These are phyloP conservation scores for Polygonum aviculare DNA, from an alignment of 148 eudicot genomes.

Conservation along the genomic window DNA sequence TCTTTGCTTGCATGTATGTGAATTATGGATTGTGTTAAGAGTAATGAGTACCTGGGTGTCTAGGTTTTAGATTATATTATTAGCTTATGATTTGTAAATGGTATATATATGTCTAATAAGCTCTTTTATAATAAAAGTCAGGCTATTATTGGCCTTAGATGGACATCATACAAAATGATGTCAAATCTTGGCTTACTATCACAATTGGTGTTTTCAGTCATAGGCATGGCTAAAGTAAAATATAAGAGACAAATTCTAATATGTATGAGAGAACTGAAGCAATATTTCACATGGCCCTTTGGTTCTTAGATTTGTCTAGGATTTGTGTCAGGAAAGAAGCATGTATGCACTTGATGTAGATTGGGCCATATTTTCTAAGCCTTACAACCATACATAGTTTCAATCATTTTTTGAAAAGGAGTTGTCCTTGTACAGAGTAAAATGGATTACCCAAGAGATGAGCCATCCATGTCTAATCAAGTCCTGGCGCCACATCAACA, in stretches of 20 bases:
- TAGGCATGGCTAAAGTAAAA: background rate
- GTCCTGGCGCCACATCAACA: conserved; percentile 15
- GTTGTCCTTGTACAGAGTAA: conserved; percentile 20
- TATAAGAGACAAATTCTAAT: background rate
- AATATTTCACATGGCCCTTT: background rate
- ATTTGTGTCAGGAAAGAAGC: background rate
- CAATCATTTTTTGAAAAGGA: background rate
- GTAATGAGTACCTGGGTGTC: background rate
- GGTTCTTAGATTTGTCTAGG: background rate
- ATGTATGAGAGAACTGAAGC: background rate
- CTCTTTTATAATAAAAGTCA: background rate
- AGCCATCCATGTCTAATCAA: conserved; percentile 28
- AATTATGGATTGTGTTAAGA: background rate
- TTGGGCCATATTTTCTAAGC: background rate
- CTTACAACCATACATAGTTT: background rate
- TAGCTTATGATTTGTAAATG: background rate
- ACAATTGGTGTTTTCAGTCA: background rate
- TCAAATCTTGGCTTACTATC: background rate
- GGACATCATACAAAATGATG: background rate
- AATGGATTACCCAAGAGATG: conserved; percentile 27
- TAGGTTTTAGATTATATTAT: background rate
- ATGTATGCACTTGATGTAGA: background rate
- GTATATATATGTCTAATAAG: background rate
- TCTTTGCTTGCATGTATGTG: background rate
- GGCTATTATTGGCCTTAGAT: background rate